Conservation (phyloP, 176 grass and related monocot species). For the Musa acuminata region DNA sequence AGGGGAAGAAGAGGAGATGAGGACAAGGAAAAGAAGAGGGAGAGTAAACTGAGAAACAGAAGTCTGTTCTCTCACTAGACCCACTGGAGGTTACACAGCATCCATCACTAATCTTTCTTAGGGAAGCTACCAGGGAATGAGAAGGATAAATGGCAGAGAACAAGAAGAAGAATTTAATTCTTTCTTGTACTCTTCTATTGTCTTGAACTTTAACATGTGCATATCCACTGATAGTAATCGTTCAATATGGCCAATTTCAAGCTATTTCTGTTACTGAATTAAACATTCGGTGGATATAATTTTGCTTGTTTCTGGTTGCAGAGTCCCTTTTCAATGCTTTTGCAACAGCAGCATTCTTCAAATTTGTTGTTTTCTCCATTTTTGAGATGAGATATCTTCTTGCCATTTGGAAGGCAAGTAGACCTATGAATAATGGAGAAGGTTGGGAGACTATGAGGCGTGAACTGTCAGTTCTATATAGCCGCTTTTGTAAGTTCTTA, state of each 20-base stretch:
- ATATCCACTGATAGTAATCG: no score
- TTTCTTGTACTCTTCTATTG: no score
- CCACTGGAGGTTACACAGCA: no score
- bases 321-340: slow-evolving; percentile 99
- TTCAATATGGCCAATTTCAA: not conserved
- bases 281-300: slow-evolving; percentile 1
- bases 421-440: slow-evolving; percentile 79
- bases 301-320: slow-evolving; percentile 31
- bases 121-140: no score
- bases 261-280: not conserved
- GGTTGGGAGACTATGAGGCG: slow-evolving; percentile 92
- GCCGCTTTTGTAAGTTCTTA: slow-evolving; percentile 91
- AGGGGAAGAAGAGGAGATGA: no score
- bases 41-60: no score
- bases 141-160: no score
- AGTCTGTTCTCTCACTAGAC: no score
- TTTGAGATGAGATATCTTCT: slow-evolving; percentile 99
- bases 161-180: no score
- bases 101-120: no score
- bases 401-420: slow-evolving; percentile 95
- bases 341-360: slow-evolving; percentile 96
- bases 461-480: slow-evolving; percentile 93
- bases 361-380: slow-evolving; percentile 97
- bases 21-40: no score
- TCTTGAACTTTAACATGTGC: no score